Evolutionary conservation across 805 yeast species (phyloP), one percentile per base, ranked within the genome.

Genomic region (Candida qinlingensis): DNA sequence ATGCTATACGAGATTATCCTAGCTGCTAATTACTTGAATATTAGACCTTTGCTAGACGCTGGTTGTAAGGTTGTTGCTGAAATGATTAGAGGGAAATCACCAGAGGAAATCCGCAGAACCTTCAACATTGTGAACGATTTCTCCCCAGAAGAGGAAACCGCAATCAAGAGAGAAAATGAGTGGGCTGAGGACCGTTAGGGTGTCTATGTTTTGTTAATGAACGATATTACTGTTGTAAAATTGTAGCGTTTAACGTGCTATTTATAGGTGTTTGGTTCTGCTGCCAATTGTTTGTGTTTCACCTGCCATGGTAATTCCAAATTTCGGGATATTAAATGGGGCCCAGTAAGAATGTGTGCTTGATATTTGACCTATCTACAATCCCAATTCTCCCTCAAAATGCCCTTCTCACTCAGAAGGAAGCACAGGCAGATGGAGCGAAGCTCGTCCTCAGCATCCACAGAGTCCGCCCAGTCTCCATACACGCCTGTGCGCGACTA

Each of bases 71-170:
- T 82, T 41, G 89, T 85, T 46, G 92, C 94, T 19, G 91, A 85
- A 63, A 83, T 85, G 91, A 85, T 85, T 57, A 78, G 85, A 63
- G 86, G 87, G 30, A 83, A 85, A 64, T 75, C 87, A 0, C 90
- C 91, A 7, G 91, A 83, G 63, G 91, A 85, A 62, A 83, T 85
- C 56, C 76, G 92, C 68, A 81, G 84, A 65, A 83, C 88, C 2
- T 85, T 85, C 69, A 85, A 85, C 64, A 85, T 85, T 54, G 87
- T 81, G 45, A 86, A 85, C 61, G 95, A 87, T 61, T 87, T 87
- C 67, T 81, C 87, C 30, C 89, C 92, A 5, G 95, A 87, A 64
- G 94, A 87, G 65, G 94, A 87, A 69, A 90, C 89, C 45, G 92
- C 92, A 10, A 86, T 87, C 49, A 82, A 86, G 64, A 80, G 90